These are phyloP conservation scores for Epicoccum nigrum DNA, from an alignment of 2,329 filamentous ascomycete genomes.

Conservation along the genomic window DNA sequence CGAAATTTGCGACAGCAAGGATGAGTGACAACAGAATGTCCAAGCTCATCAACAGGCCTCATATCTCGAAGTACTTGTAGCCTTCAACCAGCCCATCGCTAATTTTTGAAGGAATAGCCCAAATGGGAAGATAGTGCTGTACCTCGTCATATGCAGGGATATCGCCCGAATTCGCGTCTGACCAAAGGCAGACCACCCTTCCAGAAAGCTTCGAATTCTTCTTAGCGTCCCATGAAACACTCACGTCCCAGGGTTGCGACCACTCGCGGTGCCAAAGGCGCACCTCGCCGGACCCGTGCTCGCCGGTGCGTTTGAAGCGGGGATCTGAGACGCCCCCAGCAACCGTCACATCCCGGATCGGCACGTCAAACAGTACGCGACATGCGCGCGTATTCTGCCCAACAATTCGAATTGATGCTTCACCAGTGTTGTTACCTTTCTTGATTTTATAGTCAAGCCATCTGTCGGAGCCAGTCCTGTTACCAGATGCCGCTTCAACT, in stretches of 20 bases:
- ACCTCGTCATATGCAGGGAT: conserved; percentile 88
- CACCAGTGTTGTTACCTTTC: conserved; percentile 53
- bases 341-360: conserved; percentile 69
- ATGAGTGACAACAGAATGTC: conserved; percentile 22
- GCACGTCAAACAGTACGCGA: conserved; percentile 72
- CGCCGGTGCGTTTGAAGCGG: conserved; percentile 68
- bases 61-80: conserved; percentile 65
- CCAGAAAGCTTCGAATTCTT: conserved; percentile 55
- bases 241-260: conserved; percentile 76
- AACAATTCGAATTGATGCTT: conserved; percentile 68
- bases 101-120: conserved; percentile 78
- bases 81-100: conserved; percentile 82
- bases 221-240: conserved; percentile 67
- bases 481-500: conserved; percentile 34
- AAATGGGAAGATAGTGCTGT: conserved; percentile 74
- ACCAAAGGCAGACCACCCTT: conserved; percentile 80
- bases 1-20: conserved; percentile 37
- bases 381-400: conserved; percentile 81
- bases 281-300: conserved; percentile 69
- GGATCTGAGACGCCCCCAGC: conserved; percentile 65
- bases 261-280: conserved; percentile 84
- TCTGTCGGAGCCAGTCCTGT: conserved; percentile 32
- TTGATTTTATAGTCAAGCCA: conserved; percentile 73
- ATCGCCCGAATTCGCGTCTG: conserved; percentile 76
- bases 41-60: conserved; percentile 17